Base-by-base conservation (phyloP, 2,329 filamentous ascomycete species). In the Colletotrichum incanum region DNA sequence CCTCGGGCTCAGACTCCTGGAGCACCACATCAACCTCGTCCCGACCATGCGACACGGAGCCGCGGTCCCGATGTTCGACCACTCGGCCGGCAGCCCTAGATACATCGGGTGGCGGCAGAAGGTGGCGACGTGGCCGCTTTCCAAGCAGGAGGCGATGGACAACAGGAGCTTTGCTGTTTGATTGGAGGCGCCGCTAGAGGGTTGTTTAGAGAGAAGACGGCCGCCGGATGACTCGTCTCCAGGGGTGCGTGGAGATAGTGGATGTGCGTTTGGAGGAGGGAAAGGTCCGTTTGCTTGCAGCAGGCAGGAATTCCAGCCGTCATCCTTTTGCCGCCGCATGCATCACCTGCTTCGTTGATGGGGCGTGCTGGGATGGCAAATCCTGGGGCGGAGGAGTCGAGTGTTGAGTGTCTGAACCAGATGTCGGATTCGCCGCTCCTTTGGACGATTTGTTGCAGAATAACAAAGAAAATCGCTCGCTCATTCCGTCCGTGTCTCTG, bases 51-150 rank as follows among this genome's bases (percentile, higher is more conserved):
- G 73, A 11, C 74, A 75, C 2, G 72, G 76, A 47, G 77, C 79
- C 67, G 79, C 75, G 43, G 63, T 79, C 65, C 77, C 77, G 26
- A 76, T 80, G n/a, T 77, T 76, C 23, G 65, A 76, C 41, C 67
- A 56, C 20, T 20, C 68, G 39, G 71, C 63, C 26, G 43, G 37
- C 26, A 34, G 23, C 39, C 59, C 66, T 5, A 69, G 26, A 20
- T 76, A 76, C 47, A 54, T 77, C 26, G 79, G 78, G 9, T 77
- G 75, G 67, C 77, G 78, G 59, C 74, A 74, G 43, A 81, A 81
- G 67, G 70, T 78, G 39, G 72, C 74, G 23, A 82, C 80, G 16
- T 82, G 80, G 80, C 79, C 80, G 37, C 64, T 77, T 28, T 73
- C 68, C n/a, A 77, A 77, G 72, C 65, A 76, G 64, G 75, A 79